Percentiles rank a stretch among this genome's conserved stretches.
phyloP scores from a whole-genome alignment of 2,329 filamentous ascomycete genomes.

The Penicillium sp. region DNA sequence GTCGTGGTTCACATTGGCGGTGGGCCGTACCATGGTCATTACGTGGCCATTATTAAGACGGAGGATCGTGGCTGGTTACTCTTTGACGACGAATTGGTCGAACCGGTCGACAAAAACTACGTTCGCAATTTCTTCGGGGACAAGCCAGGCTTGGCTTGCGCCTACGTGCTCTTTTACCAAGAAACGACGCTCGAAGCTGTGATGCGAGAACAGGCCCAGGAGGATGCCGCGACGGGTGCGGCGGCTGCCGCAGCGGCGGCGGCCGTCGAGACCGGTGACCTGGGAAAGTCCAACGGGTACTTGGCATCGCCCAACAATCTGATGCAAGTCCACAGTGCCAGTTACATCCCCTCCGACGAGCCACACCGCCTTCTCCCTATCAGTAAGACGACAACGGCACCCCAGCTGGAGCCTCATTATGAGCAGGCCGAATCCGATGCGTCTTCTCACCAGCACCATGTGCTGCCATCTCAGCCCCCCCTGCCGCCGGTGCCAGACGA shows the following conservation, averaged over 20 bases:
- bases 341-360: constrained; percentile 33
- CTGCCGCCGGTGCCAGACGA: constrained; percentile 30
- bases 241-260: constrained; percentile 25
- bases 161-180: constrained; percentile 96
- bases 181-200: constrained; percentile 70
- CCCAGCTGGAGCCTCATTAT: constrained; percentile 43
- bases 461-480: constrained; percentile 18
- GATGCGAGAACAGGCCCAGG: constrained; percentile 73
- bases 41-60: constrained; percentile 96
- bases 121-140: constrained; percentile 97
- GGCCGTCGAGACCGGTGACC: constrained; percentile 44
- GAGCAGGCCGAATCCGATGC: constrained; percentile 25
- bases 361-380: constrained; percentile 30
- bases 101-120: constrained; percentile 93
- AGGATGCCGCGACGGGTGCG: constrained; percentile 48
- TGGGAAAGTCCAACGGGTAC: constrained; percentile 29
- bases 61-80: constrained; percentile 91
- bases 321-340: constrained; percentile 36
- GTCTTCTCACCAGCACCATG: constrained; percentile 4
- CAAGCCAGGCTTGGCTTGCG: constrained; percentile 81
- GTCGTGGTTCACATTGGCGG: constrained; percentile 96
- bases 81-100: constrained; percentile 98
- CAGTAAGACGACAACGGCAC: constrained; percentile 37
- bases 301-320: constrained; percentile 26
- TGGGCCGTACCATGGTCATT: constrained; percentile 95